These are phyloP conservation scores for Gamarada debralockiae DNA, from an alignment of 495 filamentous ascomycete genomes.

Conservation along the genomic window DNA sequence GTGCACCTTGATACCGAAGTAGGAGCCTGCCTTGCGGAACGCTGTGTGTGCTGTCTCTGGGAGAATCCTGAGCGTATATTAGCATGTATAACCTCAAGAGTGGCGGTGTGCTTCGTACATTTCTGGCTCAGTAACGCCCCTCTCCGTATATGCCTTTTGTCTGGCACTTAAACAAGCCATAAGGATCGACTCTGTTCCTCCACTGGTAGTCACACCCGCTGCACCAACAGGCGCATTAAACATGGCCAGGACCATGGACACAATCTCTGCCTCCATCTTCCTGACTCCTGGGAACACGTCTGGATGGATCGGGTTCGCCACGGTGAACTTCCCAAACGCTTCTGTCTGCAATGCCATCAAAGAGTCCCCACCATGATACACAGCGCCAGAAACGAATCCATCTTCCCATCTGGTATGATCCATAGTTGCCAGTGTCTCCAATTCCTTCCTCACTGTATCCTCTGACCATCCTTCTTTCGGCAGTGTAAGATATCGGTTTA, in stretches of 20 bases:
- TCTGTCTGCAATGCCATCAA: conserved; percentile 83
- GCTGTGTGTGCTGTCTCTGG: conserved; percentile 93
- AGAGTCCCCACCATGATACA: conserved; percentile 91
- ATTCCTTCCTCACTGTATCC: conserved; percentile 74
- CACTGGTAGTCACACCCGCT: conserved; percentile 86
- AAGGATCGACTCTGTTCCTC: conserved; percentile 93
- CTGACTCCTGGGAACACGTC: conserved; percentile 97
- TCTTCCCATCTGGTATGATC: conserved; percentile 97
- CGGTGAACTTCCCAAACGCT: conserved; percentile 88
- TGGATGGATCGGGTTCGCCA: conserved; percentile 97
- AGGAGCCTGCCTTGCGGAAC: conserved; percentile 90
- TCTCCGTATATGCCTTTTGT: conserved; percentile 81
- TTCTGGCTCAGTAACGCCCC: conserved; percentile 87
- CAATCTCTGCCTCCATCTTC: conserved; percentile 99
- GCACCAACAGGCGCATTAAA: conserved; percentile 86
- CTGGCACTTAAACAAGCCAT: conserved; percentile 89
- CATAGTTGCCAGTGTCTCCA: conserved; percentile 75
- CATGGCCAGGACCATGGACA: conserved; percentile 88
- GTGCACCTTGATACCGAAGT: conserved; percentile 94
- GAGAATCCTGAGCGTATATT: conserved; percentile 62
- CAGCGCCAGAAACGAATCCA: conserved; percentile 88
- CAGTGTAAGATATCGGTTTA: conserved; percentile 69
- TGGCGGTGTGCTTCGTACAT: conserved; percentile 58
- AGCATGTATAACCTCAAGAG: conserved; percentile 19
- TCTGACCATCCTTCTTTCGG: conserved; percentile 84